A percentile compares a stretch with the other conserved stretches of the same genome.
Conservation (phyloP, 2,329 filamentous ascomycete species). For the Penicillium freii region DNA sequence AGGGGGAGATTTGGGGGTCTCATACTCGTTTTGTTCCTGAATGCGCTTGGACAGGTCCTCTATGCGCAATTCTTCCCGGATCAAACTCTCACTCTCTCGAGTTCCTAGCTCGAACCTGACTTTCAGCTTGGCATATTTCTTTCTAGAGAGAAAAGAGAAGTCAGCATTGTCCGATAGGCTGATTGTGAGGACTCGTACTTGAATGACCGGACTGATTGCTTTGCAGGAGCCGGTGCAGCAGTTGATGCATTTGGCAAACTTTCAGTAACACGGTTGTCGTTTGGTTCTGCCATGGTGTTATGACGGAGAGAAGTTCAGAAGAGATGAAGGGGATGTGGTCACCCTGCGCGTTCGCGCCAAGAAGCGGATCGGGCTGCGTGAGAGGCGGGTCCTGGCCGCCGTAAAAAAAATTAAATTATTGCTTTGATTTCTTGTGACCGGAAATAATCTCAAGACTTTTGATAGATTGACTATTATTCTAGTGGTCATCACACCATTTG, state of each 20-base stretch:
- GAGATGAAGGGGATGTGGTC: slow-evolving; percentile 13
- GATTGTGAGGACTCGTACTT: slow-evolving; percentile 48
- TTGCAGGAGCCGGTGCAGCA: slow-evolving; percentile 40
- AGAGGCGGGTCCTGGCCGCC: slow-evolving; percentile 28
- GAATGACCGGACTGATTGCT: slow-evolving; percentile 63
- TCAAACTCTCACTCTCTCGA: slow-evolving; percentile 62
- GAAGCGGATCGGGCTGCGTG: slow-evolving; percentile 18
- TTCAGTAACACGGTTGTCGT: slow-evolving; percentile 30
- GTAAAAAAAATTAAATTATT: slow-evolving; percentile 28
- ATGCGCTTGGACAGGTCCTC: slow-evolving; percentile 77
- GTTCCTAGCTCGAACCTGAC: slow-evolving; percentile 77
- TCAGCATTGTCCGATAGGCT: slow-evolving; percentile 9
- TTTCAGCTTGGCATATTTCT: slow-evolving; percentile 90
- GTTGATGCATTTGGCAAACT: slow-evolving; percentile 32
- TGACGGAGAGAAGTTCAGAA: slow-evolving; percentile 4
- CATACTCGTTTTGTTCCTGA: slow-evolving; percentile 89
- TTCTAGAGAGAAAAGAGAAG: slow-evolving; percentile 43
- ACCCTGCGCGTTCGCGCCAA: slow-evolving; percentile 23
- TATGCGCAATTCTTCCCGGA: slow-evolving; percentile 78
- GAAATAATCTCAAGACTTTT: not conserved
- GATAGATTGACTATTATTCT: not conserved
- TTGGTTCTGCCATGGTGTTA: slow-evolving; percentile 34
- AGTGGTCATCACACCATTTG: not conserved
- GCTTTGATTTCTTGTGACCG: not conserved
- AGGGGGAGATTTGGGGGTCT: slow-evolving; percentile 11